phyloP scores from a whole-genome alignment of 2,329 filamentous ascomycete species.

The Zelopaecilomyces penicillatus region DNA sequence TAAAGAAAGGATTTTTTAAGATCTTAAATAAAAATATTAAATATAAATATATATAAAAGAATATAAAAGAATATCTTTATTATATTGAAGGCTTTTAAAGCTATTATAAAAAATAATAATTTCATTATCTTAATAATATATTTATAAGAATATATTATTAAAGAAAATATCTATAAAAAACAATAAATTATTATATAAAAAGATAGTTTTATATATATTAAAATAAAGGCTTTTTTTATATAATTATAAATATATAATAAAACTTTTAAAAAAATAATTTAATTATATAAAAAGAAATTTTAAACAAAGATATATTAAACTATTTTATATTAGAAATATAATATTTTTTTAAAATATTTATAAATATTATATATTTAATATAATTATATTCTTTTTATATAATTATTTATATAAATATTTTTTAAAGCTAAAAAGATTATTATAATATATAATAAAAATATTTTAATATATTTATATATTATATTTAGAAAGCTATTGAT shows the following conservation, averaged over 20 bases:
- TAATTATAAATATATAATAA: not conserved
- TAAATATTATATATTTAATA: too few relatives aligned
- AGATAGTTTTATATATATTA: slow-evolving; percentile 1
- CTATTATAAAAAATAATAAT: not conserved
- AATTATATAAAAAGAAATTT: not conserved
- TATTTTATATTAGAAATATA: not conserved
- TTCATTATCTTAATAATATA: not conserved
- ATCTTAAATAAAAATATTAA: not conserved
- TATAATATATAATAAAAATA: too few relatives aligned
- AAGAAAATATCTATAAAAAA: too few relatives aligned
- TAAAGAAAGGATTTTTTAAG: not conserved
- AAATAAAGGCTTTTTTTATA: not conserved
- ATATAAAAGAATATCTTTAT: not conserved
- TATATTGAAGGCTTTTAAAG: too few relatives aligned
- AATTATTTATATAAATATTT: too few relatives aligned
- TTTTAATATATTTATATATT: not conserved
- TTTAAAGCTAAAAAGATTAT: too few relatives aligned
- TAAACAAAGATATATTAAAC: too few relatives aligned
- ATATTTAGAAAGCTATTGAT: not conserved
- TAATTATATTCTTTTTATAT: too few relatives aligned
- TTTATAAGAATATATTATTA: not conserved
- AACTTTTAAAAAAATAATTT: too few relatives aligned
- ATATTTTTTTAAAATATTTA: not conserved
- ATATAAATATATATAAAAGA: not conserved
- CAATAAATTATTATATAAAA: too few relatives aligned